A percentile compares a stretch with the other conserved stretches of the same genome.
Evolutionary conservation across 495 filamentous ascomycete species (phyloP).

Genomic region (Lophiostoma macrostomum): DNA sequence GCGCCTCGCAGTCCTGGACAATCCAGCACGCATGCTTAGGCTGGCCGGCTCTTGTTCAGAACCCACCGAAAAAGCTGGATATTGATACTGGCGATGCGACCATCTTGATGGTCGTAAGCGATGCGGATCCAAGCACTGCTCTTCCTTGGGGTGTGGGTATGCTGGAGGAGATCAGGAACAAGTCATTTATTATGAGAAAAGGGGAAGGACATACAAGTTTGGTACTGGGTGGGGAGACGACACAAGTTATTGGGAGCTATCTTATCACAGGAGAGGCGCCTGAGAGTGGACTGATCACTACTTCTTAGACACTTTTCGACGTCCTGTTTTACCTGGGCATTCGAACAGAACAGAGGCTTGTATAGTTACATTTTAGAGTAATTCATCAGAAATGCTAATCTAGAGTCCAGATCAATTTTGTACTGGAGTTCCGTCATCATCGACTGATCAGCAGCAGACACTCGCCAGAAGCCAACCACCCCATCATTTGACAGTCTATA

Average conservation of each 20-base stretch:
- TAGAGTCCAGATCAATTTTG: too few relatives aligned
- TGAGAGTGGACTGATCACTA: not conserved
- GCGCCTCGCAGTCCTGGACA: not conserved
- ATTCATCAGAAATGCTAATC: too few relatives aligned
- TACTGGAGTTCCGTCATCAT: too few relatives aligned
- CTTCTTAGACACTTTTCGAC: too few relatives aligned
- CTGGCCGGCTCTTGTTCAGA: slow-evolving; percentile 4
- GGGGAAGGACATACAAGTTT: slow-evolving; percentile 17
- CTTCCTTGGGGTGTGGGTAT: slow-evolving; percentile 11
- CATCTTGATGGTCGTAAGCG: slow-evolving; percentile 5
- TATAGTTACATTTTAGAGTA: too few relatives aligned
- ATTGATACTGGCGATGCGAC: slow-evolving; percentile 3
- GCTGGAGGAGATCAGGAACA: slow-evolving; percentile 13
- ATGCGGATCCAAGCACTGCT: slow-evolving; percentile 5
- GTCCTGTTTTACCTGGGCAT: too few relatives aligned
- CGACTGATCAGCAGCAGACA: too few relatives aligned
- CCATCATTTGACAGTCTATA: too few relatives aligned
- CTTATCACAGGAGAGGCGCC: slow-evolving; percentile 5
- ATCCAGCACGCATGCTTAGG: slow-evolving; percentile 7
- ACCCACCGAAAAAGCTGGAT: slow-evolving; percentile 17
- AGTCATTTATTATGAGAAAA: slow-evolving; percentile 6
- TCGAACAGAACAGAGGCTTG: too few relatives aligned
- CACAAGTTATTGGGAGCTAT: not conserved
- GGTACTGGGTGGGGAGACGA: slow-evolving; percentile 1
- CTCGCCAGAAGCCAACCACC: too few relatives aligned